Base-by-base conservation (phyloP, 169 alveolate genomes). In the Eimeria praecox region DNA sequence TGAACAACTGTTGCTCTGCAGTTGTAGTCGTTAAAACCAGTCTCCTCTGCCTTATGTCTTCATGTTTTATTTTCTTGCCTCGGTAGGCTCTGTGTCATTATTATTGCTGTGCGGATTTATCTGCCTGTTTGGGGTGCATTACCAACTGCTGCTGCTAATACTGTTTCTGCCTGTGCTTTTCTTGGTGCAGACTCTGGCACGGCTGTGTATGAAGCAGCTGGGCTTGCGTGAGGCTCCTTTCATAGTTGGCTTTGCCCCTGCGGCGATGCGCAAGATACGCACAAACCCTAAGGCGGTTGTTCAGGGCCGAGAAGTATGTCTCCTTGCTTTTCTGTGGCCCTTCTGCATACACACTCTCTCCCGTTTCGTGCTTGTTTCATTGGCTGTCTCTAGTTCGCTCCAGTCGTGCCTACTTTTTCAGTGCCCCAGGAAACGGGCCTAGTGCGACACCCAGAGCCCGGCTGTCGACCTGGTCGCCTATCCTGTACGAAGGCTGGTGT, bases 191-290 rank as follows among this genome's bases (percentile, higher is more conserved):
- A 92, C 97, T 0, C 62, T 90, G 75, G 69, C 75, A 33, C 69
- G 97, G 16, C 94, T 95, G n/a, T 95, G 97, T 78, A 33, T 35
- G 73, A 89, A 95, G 94, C 97, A 95, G 83, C 91, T 95, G 69
- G 97, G 97, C 33, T 52, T 33, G 59, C 56, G 82, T 44, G 94
- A 46, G 42, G 62, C 90, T 22, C 97, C 97, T 2, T 92, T 35
- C 35, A 33, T 78, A 83, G 85, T 95, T 12, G 97, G 97, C 92
- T 90, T 88, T 44, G 30, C 82, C 69, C 94, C 86, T 30, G 85
- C 94, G 4, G 85, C 94, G 14, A 38, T 66, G 38, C 69, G 71
- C 44, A 44, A 42, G 52, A 66, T 88, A 40, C 40, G 86, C 27
- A 88, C 10, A 49, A 88, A 42, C 6, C 94, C 94, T 18, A 66